phyloP scores from a whole-genome alignment of 1,284 basidiomycete genomes.

The Cryptococcus hybrid region DNA sequence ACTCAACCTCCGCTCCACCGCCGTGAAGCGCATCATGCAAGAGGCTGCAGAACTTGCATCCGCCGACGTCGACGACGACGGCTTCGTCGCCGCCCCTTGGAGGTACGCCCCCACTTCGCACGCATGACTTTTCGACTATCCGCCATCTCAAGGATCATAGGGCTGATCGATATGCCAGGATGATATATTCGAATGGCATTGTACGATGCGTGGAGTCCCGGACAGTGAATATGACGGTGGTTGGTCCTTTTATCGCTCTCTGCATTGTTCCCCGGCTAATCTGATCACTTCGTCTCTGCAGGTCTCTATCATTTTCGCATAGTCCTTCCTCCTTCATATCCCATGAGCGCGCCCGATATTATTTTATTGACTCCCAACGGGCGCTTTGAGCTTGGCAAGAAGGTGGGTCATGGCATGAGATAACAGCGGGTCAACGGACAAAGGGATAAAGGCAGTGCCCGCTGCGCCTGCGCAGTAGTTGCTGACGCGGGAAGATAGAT shows the following conservation, averaged over 20 bases:
- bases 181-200: conserved; percentile 80
- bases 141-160: no score
- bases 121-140: not conserved
- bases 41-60: conserved; percentile 85
- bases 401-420: conserved; percentile 59
- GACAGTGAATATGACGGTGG: conserved; percentile 90
- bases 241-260: conserved; percentile 34
- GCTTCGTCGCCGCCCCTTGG: conserved; percentile 67
- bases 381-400: conserved; percentile 90
- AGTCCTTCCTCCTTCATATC: conserved; percentile 85
- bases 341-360: conserved; percentile 89
- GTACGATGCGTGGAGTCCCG: conserved; percentile 82
- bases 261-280: not conserved
- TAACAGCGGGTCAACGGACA: not conserved
- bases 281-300: conserved; percentile 7
- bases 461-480: not conserved
- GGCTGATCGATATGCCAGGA: conserved; percentile 17
- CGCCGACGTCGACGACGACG: conserved; percentile 33
- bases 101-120: conserved; percentile 57
- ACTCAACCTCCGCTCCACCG: conserved; percentile 54
- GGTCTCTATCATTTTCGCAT: conserved; percentile 85
- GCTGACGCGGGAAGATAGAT: conserved; percentile 57
- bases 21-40: conserved; percentile 94
- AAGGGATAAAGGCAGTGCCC: not conserved
- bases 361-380: conserved; percentile 95